Evolutionary conservation across 106 monocot species (phyloP), one percentile per base, ranked within the genome.

Genomic region (Dioscorea alata): DNA sequence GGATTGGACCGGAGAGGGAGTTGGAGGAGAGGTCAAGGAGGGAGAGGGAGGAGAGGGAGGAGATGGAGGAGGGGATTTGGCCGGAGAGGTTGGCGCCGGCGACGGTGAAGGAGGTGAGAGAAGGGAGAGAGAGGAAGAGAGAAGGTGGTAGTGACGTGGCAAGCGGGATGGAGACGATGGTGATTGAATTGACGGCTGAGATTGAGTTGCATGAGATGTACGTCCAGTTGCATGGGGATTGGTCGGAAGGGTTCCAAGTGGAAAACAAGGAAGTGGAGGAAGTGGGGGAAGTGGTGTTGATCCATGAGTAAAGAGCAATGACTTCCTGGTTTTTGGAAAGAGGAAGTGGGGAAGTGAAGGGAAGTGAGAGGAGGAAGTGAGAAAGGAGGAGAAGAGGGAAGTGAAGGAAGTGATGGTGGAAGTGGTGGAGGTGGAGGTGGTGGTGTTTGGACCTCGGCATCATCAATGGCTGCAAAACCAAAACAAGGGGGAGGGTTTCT

Each of bases 211-310:
- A 93, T 17, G 70, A 15, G 49, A 93, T 49, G 77, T 74, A 74
- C 8, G 77, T 64, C 95, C 95, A 96, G 34, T 80, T 88, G 80
- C 95, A 96, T 15, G 96, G 91, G 18, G 62, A 74, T 0, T 62
- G 13, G 34, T 84, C 79, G 42, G 73, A 14, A 0, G 80, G 84
- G 54, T 72, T 64, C 96, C 96, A 96, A 70, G 84, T 74, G 10
- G 77, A 54, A 28, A 85, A 64, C 32, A 32, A 16, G 6, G 65
- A 4, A 16, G 33, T 12, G 24, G 67, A 31, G 22, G 23, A 13
- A 28, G 2, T 28, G 28, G 28, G 2, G n/a, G 69, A 10, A 17
- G 73, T 65, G 50, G 69, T 8, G 32, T 71, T 66, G 25, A 90
- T 70, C 89, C 89, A 90, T 22, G 34, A 18, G 66, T 62, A 69